Conservation (phyloP, 345 rosid genomes). For the Limnanthes douglasii region DNA sequence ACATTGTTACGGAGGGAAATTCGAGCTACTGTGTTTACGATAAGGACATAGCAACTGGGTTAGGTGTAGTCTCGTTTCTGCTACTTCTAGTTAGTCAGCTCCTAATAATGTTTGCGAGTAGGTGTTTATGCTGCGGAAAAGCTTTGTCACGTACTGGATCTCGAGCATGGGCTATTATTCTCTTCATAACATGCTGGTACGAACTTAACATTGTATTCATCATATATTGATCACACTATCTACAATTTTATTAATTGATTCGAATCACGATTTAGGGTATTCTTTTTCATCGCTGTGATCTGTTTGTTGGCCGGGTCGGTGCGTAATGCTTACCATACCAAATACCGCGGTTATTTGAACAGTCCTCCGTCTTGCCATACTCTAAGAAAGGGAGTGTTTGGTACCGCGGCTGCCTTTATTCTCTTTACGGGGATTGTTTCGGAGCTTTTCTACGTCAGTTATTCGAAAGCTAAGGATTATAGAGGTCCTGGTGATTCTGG, state of each 20-base stretch:
- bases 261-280: conserved; percentile 32
- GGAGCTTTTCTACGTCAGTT: conserved; percentile 56
- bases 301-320: conserved; percentile 86
- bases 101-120: conserved; percentile 44
- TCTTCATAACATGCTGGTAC: conserved; percentile 77
- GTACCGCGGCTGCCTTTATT: conserved; percentile 83
- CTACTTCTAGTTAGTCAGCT: conserved; percentile 53
- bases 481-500: conserved; percentile 38
- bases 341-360: conserved; percentile 23
- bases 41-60: conserved; percentile 64
- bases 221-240: no score
- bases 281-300: conserved; percentile 69
- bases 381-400: conserved; percentile 73
- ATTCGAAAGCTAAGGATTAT: conserved; percentile 37
- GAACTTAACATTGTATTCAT: conserved; percentile 1
- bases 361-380: conserved; percentile 29
- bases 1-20: conserved; percentile 1
- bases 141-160: conserved; percentile 64
- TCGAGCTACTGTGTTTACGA: conserved; percentile 51
- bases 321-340: conserved; percentile 78
- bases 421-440: conserved; percentile 65
- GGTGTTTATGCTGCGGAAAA: conserved; percentile 79
- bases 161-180: conserved; percentile 59
- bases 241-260: no score
- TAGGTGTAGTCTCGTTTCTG: conserved; percentile 57